Conservation (phyloP, 768 basidiomycete species). For the Collybiopsis confluens region DNA sequence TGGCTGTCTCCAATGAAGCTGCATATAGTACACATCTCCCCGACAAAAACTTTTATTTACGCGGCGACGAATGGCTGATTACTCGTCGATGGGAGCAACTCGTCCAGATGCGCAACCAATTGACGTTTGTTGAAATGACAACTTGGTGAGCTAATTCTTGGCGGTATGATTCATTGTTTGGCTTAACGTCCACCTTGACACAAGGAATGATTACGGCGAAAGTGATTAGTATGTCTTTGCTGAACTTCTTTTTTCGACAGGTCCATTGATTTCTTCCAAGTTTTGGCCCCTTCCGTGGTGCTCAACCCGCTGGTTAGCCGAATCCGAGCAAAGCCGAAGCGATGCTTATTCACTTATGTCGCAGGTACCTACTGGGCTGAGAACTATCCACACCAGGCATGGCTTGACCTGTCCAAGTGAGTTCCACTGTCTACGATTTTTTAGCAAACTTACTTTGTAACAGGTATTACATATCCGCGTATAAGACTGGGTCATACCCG, state of each 20-base stretch:
- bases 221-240: conserved; percentile 51
- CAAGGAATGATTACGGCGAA: conserved; percentile 74
- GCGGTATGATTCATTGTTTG: background rate
- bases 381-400: conserved; percentile 46
- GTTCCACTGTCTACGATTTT: too few species aligned
- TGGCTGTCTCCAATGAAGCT: background rate
- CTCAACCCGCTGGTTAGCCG: conserved; percentile 29
- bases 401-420: conserved; percentile 52
- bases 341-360: background rate
- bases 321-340: background rate
- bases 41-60: conserved; percentile 65
- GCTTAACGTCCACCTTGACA: background rate
- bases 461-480: conserved; percentile 58
- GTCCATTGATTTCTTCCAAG: conserved; percentile 18
- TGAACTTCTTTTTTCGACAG: conserved; percentile 21
- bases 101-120: conserved; percentile 48
- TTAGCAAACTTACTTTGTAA: too few species aligned
- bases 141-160: conserved; percentile 48
- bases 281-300: conserved; percentile 55
- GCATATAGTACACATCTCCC: conserved; percentile 42
- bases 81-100: conserved; percentile 69
- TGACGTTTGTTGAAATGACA: conserved; percentile 61
- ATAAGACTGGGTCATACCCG: conserved; percentile 63
- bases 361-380: conserved; percentile 36
- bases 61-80: conserved; percentile 65